These are phyloP conservation scores for Rubia tinctorum DNA, from an alignment of 305 asterid species.

Conservation along the genomic window DNA sequence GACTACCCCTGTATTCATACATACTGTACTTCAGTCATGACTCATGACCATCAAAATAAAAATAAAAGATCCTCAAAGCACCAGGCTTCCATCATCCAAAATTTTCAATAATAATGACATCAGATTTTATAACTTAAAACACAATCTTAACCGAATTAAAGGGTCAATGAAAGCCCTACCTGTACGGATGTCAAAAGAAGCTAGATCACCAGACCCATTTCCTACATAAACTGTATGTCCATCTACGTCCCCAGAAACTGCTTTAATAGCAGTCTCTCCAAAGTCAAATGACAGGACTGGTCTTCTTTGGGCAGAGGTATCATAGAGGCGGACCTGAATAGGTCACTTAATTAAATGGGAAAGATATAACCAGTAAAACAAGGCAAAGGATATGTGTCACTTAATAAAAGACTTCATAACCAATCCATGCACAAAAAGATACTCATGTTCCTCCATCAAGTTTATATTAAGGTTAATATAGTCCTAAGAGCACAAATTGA, in stretches of 20 bases:
- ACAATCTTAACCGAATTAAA: background rate
- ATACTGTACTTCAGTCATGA: background rate
- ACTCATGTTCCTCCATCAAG: background rate
- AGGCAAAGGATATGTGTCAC: too few relatives aligned
- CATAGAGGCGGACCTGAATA: slow-evolving; percentile 85
- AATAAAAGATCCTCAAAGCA: background rate
- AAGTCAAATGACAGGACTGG: slow-evolving; percentile 84
- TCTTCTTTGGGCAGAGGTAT: slow-evolving; percentile 90
- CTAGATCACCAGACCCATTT: slow-evolving; percentile 96
- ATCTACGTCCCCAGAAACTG: slow-evolving; percentile 73
- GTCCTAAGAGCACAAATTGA: background rate
- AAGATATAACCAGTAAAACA: background rate
- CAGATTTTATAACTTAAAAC: background rate
- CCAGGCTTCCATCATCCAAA: background rate
- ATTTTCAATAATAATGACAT: background rate
- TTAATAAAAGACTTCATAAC: background rate
- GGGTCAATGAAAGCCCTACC: slow-evolving; percentile 35
- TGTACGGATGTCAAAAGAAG: slow-evolving; percentile 84
- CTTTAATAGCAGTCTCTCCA: slow-evolving; percentile 82
- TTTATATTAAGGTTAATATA: background rate
- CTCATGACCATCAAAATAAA: background rate
- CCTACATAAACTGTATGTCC: slow-evolving; percentile 78
- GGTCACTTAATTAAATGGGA: slow-evolving; percentile 9
- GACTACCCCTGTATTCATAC: background rate
- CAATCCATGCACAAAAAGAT: background rate